phyloP scores from a whole-genome alignment of 371 early-diverging fungal species.

The Dichotomocladium elegans region DNA sequence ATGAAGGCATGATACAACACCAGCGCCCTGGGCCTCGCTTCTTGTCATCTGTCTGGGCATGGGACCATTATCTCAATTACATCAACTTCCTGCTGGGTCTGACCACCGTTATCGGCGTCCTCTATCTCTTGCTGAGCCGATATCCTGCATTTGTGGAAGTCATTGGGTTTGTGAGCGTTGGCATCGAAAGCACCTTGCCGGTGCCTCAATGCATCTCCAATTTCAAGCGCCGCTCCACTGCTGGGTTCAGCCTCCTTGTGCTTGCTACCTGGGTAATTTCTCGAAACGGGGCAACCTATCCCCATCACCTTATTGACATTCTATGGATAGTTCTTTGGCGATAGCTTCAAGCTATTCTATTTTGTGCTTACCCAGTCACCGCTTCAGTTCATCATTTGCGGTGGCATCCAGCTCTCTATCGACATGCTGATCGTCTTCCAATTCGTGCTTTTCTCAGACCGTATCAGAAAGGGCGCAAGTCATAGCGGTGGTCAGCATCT shows the following conservation, averaged over 20 bases:
- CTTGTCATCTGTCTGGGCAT: constrained; percentile 25
- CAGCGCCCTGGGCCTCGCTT: constrained; percentile 13
- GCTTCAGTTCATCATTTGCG: constrained; percentile 63
- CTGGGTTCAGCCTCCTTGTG: constrained; percentile 52
- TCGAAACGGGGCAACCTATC: background rate
- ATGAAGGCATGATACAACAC: constrained; percentile 1
- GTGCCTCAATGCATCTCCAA: constrained; percentile 57
- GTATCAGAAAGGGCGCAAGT: constrained; percentile 21
- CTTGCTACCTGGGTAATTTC: constrained; percentile 42
- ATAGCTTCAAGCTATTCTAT: constrained; percentile 63
- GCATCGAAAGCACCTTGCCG: constrained; percentile 61
- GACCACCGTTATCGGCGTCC: constrained; percentile 24
- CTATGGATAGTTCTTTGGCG: constrained; percentile 53
- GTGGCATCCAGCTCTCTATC: constrained; percentile 55
- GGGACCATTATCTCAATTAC: constrained; percentile 42
- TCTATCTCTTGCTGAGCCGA: constrained; percentile 35
- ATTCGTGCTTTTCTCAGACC: constrained; percentile 44
- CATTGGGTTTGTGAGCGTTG: constrained; percentile 43
- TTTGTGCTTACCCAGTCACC: constrained; percentile 52
- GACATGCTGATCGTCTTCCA: constrained; percentile 56
- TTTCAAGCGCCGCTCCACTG: constrained; percentile 45
- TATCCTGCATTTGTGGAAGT: constrained; percentile 27
- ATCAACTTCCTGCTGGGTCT: constrained; percentile 43
- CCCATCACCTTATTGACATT: background rate
- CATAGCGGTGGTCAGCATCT: background rate